A percentile compares a stretch with the other conserved stretches of the same genome.
Evolutionary conservation across 2,329 filamentous ascomycete species (phyloP).

Genomic region (Ceratocystis smalleyi): DNA sequence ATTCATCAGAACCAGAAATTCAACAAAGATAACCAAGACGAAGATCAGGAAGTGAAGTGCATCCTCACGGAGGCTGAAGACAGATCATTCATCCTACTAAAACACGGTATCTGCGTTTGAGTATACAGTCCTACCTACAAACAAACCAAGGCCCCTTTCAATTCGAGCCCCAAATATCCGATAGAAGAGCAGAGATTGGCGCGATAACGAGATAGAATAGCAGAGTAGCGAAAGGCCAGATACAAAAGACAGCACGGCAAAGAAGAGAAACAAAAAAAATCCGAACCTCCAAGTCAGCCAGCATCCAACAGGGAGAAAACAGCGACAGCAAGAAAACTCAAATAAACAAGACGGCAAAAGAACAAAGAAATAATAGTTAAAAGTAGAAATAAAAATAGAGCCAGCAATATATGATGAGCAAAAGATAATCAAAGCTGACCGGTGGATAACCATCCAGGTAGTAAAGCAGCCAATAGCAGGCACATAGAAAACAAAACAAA

Average conservation of each 20-base stretch:
- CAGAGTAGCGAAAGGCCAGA: not conserved
- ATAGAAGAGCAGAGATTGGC: not conserved
- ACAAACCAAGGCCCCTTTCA: not conserved
- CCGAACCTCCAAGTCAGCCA: not conserved
- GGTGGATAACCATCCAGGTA: not conserved
- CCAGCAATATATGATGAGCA: not conserved
- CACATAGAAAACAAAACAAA: not conserved
- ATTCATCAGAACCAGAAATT: no score
- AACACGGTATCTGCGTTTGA: not conserved
- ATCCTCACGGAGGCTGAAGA: no score
- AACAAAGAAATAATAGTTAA: not conserved
- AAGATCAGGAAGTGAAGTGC: slow-evolving; percentile 3
- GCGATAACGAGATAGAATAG: not conserved
- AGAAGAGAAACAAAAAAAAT: not conserved
- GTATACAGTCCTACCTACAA: not conserved
- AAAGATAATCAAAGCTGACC: not conserved
- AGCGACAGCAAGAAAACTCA: not conserved
- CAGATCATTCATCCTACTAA: not conserved
- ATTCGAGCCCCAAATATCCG: not conserved
- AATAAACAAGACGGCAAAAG: not conserved
- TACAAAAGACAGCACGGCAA: not conserved
- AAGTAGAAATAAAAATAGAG: not conserved
- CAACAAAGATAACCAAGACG: not conserved
- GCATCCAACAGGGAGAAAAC: not conserved
- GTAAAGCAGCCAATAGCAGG: not conserved